Percentiles rank a stretch among this genome's conserved stretches.
Evolutionary conservation across 768 basidiomycete species (phyloP).

Genomic region (Mycena alexandri): DNA sequence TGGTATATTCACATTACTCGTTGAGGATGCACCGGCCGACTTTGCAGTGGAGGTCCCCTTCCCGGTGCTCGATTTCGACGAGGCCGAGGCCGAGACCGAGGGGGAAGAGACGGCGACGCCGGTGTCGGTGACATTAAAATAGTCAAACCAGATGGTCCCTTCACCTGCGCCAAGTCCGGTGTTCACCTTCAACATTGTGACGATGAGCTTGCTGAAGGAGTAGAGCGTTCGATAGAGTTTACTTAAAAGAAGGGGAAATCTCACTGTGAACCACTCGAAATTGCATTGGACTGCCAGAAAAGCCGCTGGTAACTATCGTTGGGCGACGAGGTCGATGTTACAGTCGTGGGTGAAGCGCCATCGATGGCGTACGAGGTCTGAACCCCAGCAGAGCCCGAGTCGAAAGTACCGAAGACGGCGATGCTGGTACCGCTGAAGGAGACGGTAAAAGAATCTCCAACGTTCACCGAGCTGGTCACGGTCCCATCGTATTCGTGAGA

Average conservation of each 20-base stretch:
- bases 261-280: constrained; percentile 48
- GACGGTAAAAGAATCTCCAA: constrained; percentile 51
- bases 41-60: constrained; percentile 2
- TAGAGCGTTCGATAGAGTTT: not conserved
- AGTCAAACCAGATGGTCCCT: constrained; percentile 60
- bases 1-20: not conserved
- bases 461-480: constrained; percentile 49
- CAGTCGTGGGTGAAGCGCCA: constrained; percentile 41
- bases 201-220: constrained; percentile 45
- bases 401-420: constrained; percentile 51
- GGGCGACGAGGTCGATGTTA: constrained; percentile 43
- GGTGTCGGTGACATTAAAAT: constrained; percentile 48
- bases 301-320: constrained; percentile 49
- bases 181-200: constrained; percentile 53
- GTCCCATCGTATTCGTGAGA: constrained; percentile 45
- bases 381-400: constrained; percentile 52
- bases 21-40: constrained; percentile 3
- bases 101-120: constrained; percentile 20
- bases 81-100: constrained; percentile 21
- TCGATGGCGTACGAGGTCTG: constrained; percentile 53
- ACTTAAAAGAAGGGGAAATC: constrained; percentile 27
- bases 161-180: constrained; percentile 41
- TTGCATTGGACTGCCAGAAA: constrained; percentile 50
- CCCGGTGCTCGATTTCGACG: not conserved
- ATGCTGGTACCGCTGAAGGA: constrained; percentile 49